Base-by-base conservation (phyloP, 305 asterid genomes). In the Vinca major region DNA sequence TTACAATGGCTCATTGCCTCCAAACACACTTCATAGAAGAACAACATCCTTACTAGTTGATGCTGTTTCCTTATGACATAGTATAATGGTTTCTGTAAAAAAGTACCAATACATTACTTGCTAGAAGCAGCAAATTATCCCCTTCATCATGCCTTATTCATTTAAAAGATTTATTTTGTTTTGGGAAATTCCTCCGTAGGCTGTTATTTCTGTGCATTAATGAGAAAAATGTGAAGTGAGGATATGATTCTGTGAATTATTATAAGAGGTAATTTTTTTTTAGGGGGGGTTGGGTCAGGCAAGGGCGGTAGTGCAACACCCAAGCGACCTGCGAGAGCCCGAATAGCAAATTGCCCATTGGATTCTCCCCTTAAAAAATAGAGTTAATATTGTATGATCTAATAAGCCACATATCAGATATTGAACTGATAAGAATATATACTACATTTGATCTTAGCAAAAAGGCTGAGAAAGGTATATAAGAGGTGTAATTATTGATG, bases 21-120 rank as follows among this genome's bases (percentile, higher is more conserved):
- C 83, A 12, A 64, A 80, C 73, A 67, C 87, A 17, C 83, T 85
- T 68, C 84, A 78, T 71, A 61, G 87, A 65, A 26, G 33, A 26
- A 73, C 84, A 11, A 77, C 81, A 52, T 88, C 88, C 69, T 66
- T 84, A 70, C 88, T 88, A 0, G 90, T 83, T 44, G 91, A 85
- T 75, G 93, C 88, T 48, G 82, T 82, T 49, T 82, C 71, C 67
- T 39, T 77, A 71, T 86, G 76, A 71, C 19, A 44, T 26, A 26
- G 36, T 68, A 43, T 37, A 41, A 20, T 47, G 33, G 33, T 56
- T 56, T 66, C 75, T 69, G 73, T 67, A 72, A 45, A 69, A 41
- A 41, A 44, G 26, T 26, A 48, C 58, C 49, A 58, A 56, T 69
- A 62, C 50, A 19, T 57, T 21, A 52, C 55, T 58, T 48, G 55